A percentile compares a stretch with the other conserved stretches of the same genome.
Conservation (phyloP, 2,329 filamentous ascomycete genomes). For the Aspergillus unguis region DNA sequence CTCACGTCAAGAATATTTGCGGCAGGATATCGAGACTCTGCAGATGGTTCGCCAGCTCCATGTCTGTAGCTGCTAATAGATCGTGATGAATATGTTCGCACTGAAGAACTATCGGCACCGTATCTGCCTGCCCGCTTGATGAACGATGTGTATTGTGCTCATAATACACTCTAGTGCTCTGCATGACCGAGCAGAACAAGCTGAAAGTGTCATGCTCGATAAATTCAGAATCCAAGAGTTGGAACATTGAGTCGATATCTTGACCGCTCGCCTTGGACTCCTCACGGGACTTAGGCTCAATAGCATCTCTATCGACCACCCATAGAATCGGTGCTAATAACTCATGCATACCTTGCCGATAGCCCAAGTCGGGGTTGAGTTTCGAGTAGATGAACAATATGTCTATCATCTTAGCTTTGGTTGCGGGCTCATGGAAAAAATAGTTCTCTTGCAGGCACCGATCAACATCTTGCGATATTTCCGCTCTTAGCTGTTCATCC, state of each 20-base stretch:
- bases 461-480: slow-evolving; percentile 93
- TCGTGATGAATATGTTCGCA: slow-evolving; percentile 85
- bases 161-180: slow-evolving; percentile 80
- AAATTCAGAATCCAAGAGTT: slow-evolving; percentile 67
- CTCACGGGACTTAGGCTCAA: slow-evolving; percentile 50
- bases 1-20: slow-evolving; percentile 91
- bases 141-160: slow-evolving; percentile 58
- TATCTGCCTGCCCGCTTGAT: slow-evolving; percentile 45
- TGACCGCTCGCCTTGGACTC: slow-evolving; percentile 28
- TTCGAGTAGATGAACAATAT: slow-evolving; percentile 95
- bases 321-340: slow-evolving; percentile 84
- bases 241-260: slow-evolving; percentile 55
- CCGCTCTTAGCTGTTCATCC: slow-evolving; percentile 78
- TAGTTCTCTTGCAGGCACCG: slow-evolving; percentile 84
- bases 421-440: slow-evolving; percentile 77
- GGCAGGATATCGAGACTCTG: slow-evolving; percentile 84
- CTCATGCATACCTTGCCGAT: slow-evolving; percentile 99
- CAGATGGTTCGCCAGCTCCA: slow-evolving; percentile 77
- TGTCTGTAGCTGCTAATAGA: slow-evolving; percentile 72
- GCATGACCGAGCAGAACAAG: slow-evolving; percentile 83
- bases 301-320: slow-evolving; percentile 76
- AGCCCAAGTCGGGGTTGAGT: slow-evolving; percentile 79
- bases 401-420: slow-evolving; percentile 79
- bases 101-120: slow-evolving; percentile 75
- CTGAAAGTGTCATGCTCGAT: slow-evolving; percentile 90